A percentile compares a stretch with the other conserved stretches of the same genome.
Conservation (phyloP, 1,284 basidiomycete species). For the Ganoderma lingzhi region DNA sequence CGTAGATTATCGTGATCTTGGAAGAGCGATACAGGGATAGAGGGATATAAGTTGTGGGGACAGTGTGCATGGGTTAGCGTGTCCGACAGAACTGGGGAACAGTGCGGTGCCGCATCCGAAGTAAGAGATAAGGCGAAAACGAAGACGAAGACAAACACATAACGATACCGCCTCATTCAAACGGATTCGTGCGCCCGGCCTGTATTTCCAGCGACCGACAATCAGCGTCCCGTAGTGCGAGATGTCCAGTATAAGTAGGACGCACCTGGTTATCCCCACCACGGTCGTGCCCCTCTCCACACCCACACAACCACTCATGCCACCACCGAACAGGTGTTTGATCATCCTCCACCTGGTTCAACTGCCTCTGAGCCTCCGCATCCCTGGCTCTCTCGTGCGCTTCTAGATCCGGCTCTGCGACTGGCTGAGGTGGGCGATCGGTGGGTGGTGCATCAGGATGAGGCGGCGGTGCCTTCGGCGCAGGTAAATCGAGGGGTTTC, state of each 20-base stretch:
- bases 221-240: background rate
- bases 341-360: conserved; percentile 38
- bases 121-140: background rate
- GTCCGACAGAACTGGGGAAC: background rate
- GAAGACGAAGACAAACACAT: background rate
- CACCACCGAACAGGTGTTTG: conserved; percentile 62
- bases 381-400: conserved; percentile 14
- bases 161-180: conserved; percentile 55
- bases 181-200: conserved; percentile 81
- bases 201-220: conserved; percentile 39
- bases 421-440: conserved; percentile 50
- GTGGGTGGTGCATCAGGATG: conserved; percentile 41
- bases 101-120: background rate
- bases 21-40: background rate
- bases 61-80: background rate
- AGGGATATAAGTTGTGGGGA: background rate
- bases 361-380: conserved; percentile 30
- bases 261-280: conserved; percentile 76
- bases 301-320: conserved; percentile 86
- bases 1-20: background rate
- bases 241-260: conserved; percentile 13
- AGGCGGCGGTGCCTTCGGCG: conserved; percentile 64
- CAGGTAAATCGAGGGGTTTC: conserved; percentile 63
- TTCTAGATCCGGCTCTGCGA: conserved; percentile 44
- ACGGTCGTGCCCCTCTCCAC: conserved; percentile 71